Conservation (phyloP, 2,329 filamentous ascomycete genomes). For the Colletotrichum gigasporum region DNA sequence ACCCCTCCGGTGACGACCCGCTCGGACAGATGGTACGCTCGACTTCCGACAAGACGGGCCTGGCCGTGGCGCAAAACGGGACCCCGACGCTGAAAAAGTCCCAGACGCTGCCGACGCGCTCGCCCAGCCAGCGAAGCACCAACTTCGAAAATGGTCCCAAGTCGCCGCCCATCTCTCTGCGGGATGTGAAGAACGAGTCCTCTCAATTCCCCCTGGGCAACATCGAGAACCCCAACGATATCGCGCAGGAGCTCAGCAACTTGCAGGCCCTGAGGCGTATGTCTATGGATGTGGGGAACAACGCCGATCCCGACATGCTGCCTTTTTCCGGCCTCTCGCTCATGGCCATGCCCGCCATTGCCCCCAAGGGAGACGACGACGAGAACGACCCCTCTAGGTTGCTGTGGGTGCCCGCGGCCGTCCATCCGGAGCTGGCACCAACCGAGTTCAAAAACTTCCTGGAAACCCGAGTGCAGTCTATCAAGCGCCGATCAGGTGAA, state of each 20-base stretch:
- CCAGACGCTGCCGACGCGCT: constrained; percentile 51
- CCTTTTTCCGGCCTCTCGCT: constrained; percentile 72
- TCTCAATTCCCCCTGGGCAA: constrained; percentile 87
- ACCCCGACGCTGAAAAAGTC: constrained; percentile 50
- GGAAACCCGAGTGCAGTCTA: constrained; percentile 90
- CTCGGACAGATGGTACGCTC: constrained; percentile 55
- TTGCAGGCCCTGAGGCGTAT: constrained; percentile 88
- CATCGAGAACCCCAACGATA: constrained; percentile 87
- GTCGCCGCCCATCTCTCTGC: constrained; percentile 64
- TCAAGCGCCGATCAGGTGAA: constrained; percentile 84
- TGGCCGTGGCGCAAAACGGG: constrained; percentile 40
- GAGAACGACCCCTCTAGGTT: constrained; percentile 89
- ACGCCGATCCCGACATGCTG: constrained; percentile 77
- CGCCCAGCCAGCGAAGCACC: constrained; percentile 50
- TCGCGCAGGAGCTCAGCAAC: constrained; percentile 92
- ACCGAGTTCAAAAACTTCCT: constrained; percentile 97
- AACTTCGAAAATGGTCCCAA: constrained; percentile 52
- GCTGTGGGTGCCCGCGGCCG: constrained; percentile 93
- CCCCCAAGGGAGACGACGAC: constrained; percentile 77
- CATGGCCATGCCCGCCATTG: constrained; percentile 76
- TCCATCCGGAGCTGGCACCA: constrained; percentile 94
- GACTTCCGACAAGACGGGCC: constrained; percentile 53
- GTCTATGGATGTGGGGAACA: constrained; percentile 91
- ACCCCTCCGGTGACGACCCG: constrained; percentile 44
- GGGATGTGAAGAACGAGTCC: constrained; percentile 68